Base-by-base conservation (phyloP, 805 yeast species). In the Saccharomyces kudriavzevii region DNA sequence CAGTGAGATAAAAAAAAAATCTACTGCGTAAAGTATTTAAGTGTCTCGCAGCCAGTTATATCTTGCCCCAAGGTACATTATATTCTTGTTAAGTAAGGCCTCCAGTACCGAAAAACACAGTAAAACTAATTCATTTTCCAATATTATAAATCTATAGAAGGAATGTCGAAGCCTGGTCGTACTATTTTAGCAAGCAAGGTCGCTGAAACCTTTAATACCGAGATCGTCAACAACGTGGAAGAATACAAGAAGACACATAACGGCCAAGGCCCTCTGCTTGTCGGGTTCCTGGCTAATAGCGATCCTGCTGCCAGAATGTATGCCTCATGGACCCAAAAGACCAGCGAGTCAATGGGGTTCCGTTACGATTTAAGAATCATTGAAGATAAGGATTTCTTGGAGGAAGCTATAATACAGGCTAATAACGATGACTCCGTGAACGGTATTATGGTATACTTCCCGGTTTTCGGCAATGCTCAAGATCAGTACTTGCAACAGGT, bases 391-490 rank as follows among this genome's bases (percentile, higher is more conserved):
- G 96, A 94, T 60, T 85, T 84, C 31, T 76, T 94, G 56, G 99
- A 94, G 69, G 90, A 84, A 60, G 84, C 82, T 30, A 82, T 94
- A 56, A 79, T 90, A 48, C 82, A 79, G 45, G 97, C 98, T 55
- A 94, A 94, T 68, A 74, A 76, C 28, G 92, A 91, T 64, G 81
- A 78, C 52, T 60, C 68, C 0, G 88, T 92, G 43, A 84, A 90
- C 66, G 99, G 98, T 25, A 94, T 94, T 60, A 90, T 94, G 87
- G 92, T 94, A 14, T 94, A 94, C 70, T 94, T 92, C 79, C 99
- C 99, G 0, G 98, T 94, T 2, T 94, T 89, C 71, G 97, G 96
- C 2, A 88, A 89, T 66, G 81, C 88, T 55, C 98, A 94, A 72
- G 99, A 94, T 70, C 96, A 88, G 71, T 94, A 94, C 69, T 72